phyloP scores from a whole-genome alignment of 768 basidiomycete species.

The Trametes sanguinea region DNA sequence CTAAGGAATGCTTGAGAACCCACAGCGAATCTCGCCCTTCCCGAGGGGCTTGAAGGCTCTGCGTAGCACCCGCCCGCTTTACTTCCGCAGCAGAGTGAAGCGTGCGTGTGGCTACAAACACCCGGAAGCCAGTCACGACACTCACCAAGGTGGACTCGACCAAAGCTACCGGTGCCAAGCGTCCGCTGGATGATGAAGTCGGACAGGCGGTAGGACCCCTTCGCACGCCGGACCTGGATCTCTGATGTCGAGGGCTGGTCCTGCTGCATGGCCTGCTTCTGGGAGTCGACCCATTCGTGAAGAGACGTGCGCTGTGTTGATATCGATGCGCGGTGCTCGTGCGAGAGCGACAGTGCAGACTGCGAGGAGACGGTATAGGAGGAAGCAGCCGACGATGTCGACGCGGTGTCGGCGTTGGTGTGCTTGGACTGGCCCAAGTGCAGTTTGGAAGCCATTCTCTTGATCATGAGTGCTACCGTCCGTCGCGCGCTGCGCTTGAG shows the following conservation, averaged over 20 bases:
- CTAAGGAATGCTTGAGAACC: too few species aligned
- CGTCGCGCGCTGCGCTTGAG: slow-evolving; percentile 15
- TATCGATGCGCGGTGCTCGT: slow-evolving; percentile 64
- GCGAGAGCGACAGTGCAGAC: slow-evolving; percentile 21
- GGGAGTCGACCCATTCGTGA: slow-evolving; percentile 46
- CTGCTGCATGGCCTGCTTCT: slow-evolving; percentile 39
- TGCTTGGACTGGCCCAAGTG: slow-evolving; percentile 24
- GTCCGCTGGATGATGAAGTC: slow-evolving; percentile 85
- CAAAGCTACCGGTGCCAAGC: slow-evolving; percentile 94
- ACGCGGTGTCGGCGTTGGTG: slow-evolving; percentile 17
- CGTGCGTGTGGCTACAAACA: too few species aligned
- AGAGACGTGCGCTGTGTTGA: slow-evolving; percentile 67
- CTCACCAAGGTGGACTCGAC: slow-evolving; percentile 88
- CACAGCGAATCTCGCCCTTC: too few species aligned
- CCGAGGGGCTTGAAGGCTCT: not conserved
- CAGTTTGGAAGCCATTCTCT: slow-evolving; percentile 37
- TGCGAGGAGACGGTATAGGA: slow-evolving; percentile 18
- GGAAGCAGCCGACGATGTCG: slow-evolving; percentile 27
- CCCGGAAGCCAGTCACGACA: not conserved
- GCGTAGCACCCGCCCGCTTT: not conserved
- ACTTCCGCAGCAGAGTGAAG: not conserved
- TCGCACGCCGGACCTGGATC: slow-evolving; percentile 47
- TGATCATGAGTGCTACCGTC: slow-evolving; percentile 30
- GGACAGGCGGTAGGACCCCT: slow-evolving; percentile 67
- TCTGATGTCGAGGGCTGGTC: slow-evolving; percentile 35